Evolutionary conservation across 495 filamentous ascomycete genomes (phyloP).

Genomic region (Podospora sp.): DNA sequence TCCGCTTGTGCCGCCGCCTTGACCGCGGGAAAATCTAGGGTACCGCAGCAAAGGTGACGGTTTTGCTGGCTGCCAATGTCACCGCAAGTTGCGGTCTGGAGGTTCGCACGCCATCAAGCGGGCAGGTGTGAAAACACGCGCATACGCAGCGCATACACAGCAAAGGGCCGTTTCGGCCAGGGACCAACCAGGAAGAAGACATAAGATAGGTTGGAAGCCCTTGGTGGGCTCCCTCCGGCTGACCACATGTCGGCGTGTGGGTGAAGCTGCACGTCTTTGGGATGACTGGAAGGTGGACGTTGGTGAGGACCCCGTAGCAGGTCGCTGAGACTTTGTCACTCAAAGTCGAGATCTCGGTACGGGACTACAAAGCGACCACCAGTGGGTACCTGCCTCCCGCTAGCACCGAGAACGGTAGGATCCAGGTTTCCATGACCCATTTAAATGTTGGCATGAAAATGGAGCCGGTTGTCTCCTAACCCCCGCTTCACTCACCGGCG

Average conservation of each 20-base stretch:
- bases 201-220: neutral
- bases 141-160: conserved; percentile 1
- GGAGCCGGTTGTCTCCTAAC: conserved; percentile 14
- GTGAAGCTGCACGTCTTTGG: neutral
- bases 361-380: neutral
- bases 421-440: conserved; percentile 17
- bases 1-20: conserved; percentile 12
- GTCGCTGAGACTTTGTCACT: neutral
- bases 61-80: conserved; percentile 13
- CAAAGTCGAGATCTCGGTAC: neutral
- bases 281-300: neutral
- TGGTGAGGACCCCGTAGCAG: neutral
- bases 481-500: neutral
- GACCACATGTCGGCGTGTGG: neutral
- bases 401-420: neutral
- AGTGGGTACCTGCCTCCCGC: neutral
- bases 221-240: neutral
- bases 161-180: neutral
- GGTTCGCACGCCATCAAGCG: conserved; percentile 17
- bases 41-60: conserved; percentile 11
- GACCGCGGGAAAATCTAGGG: conserved; percentile 5
- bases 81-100: conserved; percentile 33
- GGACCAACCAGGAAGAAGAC: neutral
- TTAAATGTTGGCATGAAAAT: conserved; percentile 15
- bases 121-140: conserved; percentile 12